Conservation (phyloP, 164 flowering plant species). For the Chimonanthus praecox region DNA sequence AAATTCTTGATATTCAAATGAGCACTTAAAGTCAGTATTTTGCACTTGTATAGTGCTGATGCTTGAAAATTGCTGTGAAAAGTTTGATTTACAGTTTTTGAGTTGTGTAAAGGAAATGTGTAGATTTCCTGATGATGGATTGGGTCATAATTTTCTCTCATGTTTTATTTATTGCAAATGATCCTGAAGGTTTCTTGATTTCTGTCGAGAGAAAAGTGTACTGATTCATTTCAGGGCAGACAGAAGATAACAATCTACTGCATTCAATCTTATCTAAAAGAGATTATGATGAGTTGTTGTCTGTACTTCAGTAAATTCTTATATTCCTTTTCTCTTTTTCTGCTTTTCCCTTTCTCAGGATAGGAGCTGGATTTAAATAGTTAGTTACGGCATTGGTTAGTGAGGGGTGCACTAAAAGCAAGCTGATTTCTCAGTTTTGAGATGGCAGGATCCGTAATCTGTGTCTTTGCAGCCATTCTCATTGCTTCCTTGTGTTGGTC, state of each 20-base stretch:
- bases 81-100: neutral
- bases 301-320: neutral
- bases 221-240: neutral
- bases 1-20: too few species aligned
- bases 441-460: neutral
- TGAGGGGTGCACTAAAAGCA: too few species aligned
- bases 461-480: slow-evolving; percentile 3
- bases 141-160: neutral
- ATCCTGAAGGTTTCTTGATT: neutral
- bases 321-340: neutral
- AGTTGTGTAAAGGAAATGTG: neutral
- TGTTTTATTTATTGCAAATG: neutral
- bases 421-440: neutral
- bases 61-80: neutral
- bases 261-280: neutral
- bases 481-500: neutral
- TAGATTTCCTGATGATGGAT: neutral
- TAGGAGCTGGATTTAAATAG: neutral
- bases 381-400: neutral
- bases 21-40: neutral
- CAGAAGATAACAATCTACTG: neutral
- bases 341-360: neutral
- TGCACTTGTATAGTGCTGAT: neutral
- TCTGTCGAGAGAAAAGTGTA: neutral
- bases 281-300: too few species aligned